phyloP scores from a whole-genome alignment of 2,329 filamentous ascomycete genomes.

The Talaromyces islandicus region DNA sequence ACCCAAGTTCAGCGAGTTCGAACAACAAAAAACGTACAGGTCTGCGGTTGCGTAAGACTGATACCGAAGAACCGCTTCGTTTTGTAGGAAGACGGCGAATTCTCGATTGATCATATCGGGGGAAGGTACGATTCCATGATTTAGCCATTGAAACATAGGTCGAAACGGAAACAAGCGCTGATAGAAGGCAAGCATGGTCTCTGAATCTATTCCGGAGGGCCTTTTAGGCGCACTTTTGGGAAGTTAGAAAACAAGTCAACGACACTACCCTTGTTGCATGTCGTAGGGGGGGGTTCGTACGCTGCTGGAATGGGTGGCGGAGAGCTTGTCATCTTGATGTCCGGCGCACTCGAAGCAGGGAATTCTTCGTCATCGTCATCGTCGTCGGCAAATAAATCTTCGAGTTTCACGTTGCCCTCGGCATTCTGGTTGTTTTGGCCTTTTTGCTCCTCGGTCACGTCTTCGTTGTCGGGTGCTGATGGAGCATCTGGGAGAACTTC shows the following conservation, averaged over 20 bases:
- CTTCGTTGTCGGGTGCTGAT: conserved; percentile 9
- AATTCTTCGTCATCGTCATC: conserved; percentile 50
- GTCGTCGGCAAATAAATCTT: conserved; percentile 56
- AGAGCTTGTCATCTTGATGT: conserved; percentile 37
- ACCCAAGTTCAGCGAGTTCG: not conserved
- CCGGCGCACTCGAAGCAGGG: conserved; percentile 46
- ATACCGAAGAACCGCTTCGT: conserved; percentile 88
- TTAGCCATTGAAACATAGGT: conserved; percentile 94
- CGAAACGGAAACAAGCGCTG: conserved; percentile 93
- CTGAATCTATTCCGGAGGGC: conserved; percentile 59
- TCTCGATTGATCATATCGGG: conserved; percentile 89
- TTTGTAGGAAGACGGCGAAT: conserved; percentile 91
- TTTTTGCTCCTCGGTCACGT: conserved; percentile 8
- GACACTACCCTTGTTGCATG: not conserved
- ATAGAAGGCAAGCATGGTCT: conserved; percentile 90
- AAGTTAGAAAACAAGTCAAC: conserved; percentile 18
- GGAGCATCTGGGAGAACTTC: conserved; percentile 40
- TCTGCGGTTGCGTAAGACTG: conserved; percentile 69
- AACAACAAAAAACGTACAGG: conserved; percentile 36
- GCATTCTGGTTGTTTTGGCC: conserved; percentile 11
- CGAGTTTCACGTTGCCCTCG: conserved; percentile 38
- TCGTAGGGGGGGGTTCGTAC: conserved; percentile 25
- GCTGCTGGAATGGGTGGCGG: conserved; percentile 30
- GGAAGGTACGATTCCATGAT: conserved; percentile 79
- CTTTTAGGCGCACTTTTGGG: conserved; percentile 11